Evolutionary conservation across 768 basidiomycete species (phyloP).

Genomic region (Pleurotus citrinopileatus): DNA sequence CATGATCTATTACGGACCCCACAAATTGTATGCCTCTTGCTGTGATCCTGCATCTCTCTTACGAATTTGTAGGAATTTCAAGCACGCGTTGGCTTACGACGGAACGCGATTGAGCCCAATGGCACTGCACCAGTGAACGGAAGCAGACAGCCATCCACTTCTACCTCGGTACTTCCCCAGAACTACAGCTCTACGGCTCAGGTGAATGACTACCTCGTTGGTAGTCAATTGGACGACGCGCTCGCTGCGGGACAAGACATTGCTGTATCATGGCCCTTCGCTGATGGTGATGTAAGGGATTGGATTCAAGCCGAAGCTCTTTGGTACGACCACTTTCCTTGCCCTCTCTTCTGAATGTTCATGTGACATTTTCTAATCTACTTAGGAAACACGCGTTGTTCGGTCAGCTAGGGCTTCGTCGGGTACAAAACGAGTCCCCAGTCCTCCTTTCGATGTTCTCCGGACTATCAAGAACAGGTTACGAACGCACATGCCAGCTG

Average conservation of each 20-base stretch:
- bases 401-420: conserved; percentile 66
- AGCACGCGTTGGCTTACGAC: conserved; percentile 78
- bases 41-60: conserved; percentile 5
- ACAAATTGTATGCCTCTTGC: conserved; percentile 56
- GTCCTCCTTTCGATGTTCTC: conserved; percentile 71
- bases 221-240: conserved; percentile 77
- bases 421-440: conserved; percentile 86
- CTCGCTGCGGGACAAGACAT: conserved; percentile 72
- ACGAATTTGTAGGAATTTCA: conserved; percentile 56
- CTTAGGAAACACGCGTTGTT: conserved; percentile 85
- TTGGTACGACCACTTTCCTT: conserved; percentile 47
- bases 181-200: conserved; percentile 40
- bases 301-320: conserved; percentile 88
- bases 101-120: conserved; percentile 32
- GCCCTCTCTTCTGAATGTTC: background rate
- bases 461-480: conserved; percentile 60
- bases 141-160: conserved; percentile 21
- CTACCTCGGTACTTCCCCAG: conserved; percentile 43
- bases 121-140: conserved; percentile 16
- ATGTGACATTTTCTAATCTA: background rate
- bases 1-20: conserved; percentile 77
- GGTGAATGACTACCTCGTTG: conserved; percentile 82
- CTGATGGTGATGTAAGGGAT: conserved; percentile 67
- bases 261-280: conserved; percentile 79
- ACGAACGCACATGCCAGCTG: conserved; percentile 75